Base-by-base conservation (phyloP, 2,329 filamentous ascomycete genomes). In the Colletotrichum agaves region DNA sequence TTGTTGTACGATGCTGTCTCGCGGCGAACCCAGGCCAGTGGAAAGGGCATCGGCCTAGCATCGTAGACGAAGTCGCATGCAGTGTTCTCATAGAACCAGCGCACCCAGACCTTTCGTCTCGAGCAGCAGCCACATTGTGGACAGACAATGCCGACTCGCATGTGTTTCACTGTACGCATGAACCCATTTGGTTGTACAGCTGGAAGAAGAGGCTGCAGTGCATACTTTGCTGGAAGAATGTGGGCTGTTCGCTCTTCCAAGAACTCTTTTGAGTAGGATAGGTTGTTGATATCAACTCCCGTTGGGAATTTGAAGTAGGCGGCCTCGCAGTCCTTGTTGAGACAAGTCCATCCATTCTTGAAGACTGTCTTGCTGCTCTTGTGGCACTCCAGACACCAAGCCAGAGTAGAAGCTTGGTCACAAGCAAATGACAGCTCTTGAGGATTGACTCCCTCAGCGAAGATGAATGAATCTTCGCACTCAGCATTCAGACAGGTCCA, bases 141-240 rank as follows among this genome's bases (percentile, higher is more conserved):
- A 71, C 92, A 94, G 2, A 91, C 86, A 52, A 93, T 86, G 0
- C 91, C 91, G 57, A 82, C 81, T 73, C 87, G 90, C 63, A 85
- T 87, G 8, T 80, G 75, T 3, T 80, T 78, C 11, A 86, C 83
- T 0, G 85, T 83, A 3, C 86, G 84, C 13, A 67, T 10, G n/a
- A 44, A 31, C 11, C 79, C 78, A 0, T 76, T 71, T 1, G 78
- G 73, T 5, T 76, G 72, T 4, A 82, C 63, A 0, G 82, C 76
- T 0, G 79, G 76, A 1, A 83, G 72, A 0, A 82, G 67, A 7
- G 81, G 73, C 0, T 78, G 79, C 7, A 83, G 33, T 12, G 15
- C 17, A 43, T 37, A 23, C 17, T 72, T 3, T 85, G 73, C 4
- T 74, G 76, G 59, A 81, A 10, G 76, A 71, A 19, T 46, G 79